These are phyloP conservation scores for Anthracocystis setariae DNA, from an alignment of 1,284 basidiomycete genomes.

Conservation along the genomic window DNA sequence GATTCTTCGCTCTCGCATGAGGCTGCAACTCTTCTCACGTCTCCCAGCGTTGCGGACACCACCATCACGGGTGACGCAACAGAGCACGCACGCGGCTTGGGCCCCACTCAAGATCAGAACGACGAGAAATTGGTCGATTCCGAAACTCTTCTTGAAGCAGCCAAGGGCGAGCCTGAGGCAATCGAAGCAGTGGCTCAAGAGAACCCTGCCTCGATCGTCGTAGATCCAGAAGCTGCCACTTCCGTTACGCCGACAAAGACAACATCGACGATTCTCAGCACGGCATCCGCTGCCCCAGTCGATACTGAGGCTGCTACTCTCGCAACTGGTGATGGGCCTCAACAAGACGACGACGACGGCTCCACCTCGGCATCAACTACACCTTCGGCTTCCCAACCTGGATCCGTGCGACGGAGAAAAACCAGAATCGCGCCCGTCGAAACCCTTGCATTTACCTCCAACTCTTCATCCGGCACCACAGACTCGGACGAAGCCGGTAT, in stretches of 20 bases:
- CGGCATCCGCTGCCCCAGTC: neutral
- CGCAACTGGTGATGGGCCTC: constrained; percentile 1
- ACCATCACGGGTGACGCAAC: constrained; percentile 3
- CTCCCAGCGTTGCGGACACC: neutral
- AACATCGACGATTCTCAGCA: neutral
- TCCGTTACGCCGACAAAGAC: constrained; percentile 25
- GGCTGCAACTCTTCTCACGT: constrained; percentile 1
- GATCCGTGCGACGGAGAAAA: constrained; percentile 18
- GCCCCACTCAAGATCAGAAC: constrained; percentile 7
- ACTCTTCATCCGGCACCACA: constrained; percentile 18
- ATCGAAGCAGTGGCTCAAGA: constrained; percentile 29
- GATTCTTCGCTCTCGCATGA: constrained; percentile 26
- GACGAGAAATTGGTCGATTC: constrained; percentile 32
- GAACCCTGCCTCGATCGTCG: constrained; percentile 23
- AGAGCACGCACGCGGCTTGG: neutral
- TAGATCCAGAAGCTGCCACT: constrained; percentile 22
- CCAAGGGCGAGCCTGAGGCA: constrained; percentile 33
- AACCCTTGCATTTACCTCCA: constrained; percentile 15
- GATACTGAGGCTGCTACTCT: constrained; percentile 10
- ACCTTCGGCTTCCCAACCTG: constrained; percentile 15
- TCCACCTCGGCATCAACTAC: constrained; percentile 13
- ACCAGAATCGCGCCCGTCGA: constrained; percentile 1
- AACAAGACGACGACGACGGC: neutral
- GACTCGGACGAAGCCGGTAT: constrained; percentile 26
- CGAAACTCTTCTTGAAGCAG: constrained; percentile 39